Evolutionary conservation across 805 yeast species (phyloP), one percentile per base, ranked within the genome.

Genomic region (Ogataea salicorniae): DNA sequence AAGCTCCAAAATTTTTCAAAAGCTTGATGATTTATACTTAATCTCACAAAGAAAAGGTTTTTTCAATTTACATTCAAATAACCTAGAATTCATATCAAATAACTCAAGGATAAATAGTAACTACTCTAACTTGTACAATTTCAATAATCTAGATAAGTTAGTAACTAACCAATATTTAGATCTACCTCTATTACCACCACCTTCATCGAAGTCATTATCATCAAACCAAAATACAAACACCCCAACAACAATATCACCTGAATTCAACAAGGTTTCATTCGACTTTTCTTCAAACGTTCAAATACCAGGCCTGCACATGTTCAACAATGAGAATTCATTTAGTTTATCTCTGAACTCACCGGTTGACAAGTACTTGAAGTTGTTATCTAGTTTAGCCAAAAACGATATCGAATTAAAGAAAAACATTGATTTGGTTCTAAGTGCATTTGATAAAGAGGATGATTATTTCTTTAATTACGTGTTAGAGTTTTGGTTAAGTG

Each of bases 1-100:
- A 1, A 53, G 56, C 7, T 51, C 62, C 1, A 41, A 55, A 6
- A 64, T 65, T 5, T 63, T 65, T 38, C 53, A 58, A 22, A 63
- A 64, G 43, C 48, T 65, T 6, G 69, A 65, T 43, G 57, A 56
- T 11, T 50, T 65, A n/a, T 63, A 60, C 42, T 42, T 61, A 41
- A 45, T 65, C 9, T 53, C 64, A n/a, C 63, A 62, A 43, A 56
- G 66, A 45, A 65, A 65, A 46, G 69, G 69, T 1, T 64, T 64
- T 36, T 63, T 59, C 45, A 61, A 63, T 43, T 23, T 56, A 15
- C 58, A 55, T 43, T 49, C 64, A 16, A 64, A 64, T 45, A 60
- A 63, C 40, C 53, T 65, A 18, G 62, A 58, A 35, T 64, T 65
- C 47, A 49, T 55, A 34, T 61, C 68, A 8, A 65, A 65, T 46